A percentile compares a stretch with the other conserved stretches of the same genome.
phyloP scores from a whole-genome alignment of 352 stramenopile species.

The Globisporangium alternatum region DNA sequence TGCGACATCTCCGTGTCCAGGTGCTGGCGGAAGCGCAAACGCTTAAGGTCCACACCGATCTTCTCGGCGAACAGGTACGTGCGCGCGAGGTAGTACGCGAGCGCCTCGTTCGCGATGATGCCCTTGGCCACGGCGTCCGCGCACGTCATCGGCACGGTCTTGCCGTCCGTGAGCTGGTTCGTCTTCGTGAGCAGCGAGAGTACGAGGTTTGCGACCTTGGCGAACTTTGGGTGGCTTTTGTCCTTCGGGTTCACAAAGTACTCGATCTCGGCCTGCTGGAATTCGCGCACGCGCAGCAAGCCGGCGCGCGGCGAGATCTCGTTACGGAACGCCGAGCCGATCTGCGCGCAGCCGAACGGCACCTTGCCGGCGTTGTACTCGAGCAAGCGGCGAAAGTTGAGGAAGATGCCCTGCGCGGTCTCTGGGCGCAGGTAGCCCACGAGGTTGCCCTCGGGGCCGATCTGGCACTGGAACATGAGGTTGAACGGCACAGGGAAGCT shows the following conservation, averaged over 20 bases:
- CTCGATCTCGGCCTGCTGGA: slow-evolving; percentile 99
- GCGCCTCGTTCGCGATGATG: slow-evolving; percentile 98
- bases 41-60: slow-evolving; percentile 92
- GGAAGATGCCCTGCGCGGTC: slow-evolving; percentile 98
- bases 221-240: slow-evolving; percentile 98
- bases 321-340: slow-evolving; percentile 90
- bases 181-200: slow-evolving; percentile 93
- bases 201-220: slow-evolving; percentile 78
- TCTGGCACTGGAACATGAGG: slow-evolving; percentile 99
- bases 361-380: slow-evolving; percentile 97
- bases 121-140: slow-evolving; percentile 90
- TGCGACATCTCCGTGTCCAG: slow-evolving; percentile 99
- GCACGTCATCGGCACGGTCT: slow-evolving; percentile 92
- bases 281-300: slow-evolving; percentile 98
- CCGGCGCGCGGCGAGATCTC: slow-evolving; percentile 97
- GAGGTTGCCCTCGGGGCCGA: slow-evolving; percentile 96
- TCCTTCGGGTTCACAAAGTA: slow-evolving; percentile 99
- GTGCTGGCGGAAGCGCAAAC: slow-evolving; percentile 98
- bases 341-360: slow-evolving; percentile 81
- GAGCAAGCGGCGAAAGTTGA: slow-evolving; percentile 98
- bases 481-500: slow-evolving; percentile 99
- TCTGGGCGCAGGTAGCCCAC: slow-evolving; percentile 98
- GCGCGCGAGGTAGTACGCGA: slow-evolving; percentile 99
- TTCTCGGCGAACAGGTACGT: slow-evolving; percentile 96
- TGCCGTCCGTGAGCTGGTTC: slow-evolving; percentile 96